Conservation (phyloP, 2,329 filamentous ascomycete species). For the Daldinia sp. region DNA sequence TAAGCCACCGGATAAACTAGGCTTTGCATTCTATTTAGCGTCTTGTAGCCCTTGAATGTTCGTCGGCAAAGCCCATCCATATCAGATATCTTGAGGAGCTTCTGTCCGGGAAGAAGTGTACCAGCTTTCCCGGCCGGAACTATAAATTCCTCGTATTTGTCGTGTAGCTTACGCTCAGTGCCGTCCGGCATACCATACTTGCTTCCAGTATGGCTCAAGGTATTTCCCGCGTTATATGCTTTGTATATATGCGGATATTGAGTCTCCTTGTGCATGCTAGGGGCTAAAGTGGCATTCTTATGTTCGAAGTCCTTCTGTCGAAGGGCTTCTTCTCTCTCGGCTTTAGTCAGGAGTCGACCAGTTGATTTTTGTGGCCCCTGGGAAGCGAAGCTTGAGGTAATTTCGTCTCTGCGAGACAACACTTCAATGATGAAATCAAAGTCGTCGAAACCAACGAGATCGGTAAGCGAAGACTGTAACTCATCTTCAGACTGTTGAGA, state of each 20-base stretch:
- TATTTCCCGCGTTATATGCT: slow-evolving; percentile 83
- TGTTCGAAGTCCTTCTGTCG: slow-evolving; percentile 81
- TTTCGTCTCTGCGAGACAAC: slow-evolving; percentile 77
- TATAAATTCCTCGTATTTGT: slow-evolving; percentile 88
- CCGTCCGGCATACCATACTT: slow-evolving; percentile 85
- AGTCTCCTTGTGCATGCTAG: slow-evolving; percentile 74
- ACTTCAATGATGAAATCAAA: slow-evolving; percentile 92
- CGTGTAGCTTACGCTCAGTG: slow-evolving; percentile 71
- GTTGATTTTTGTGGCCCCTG: slow-evolving; percentile 48
- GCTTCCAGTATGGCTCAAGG: slow-evolving; percentile 78
- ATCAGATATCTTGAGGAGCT: slow-evolving; percentile 78
- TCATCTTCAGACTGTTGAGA: slow-evolving; percentile 79
- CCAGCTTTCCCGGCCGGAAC: slow-evolving; percentile 87
- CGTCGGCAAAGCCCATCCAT: slow-evolving; percentile 87
- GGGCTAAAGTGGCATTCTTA: slow-evolving; percentile 76
- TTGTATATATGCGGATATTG: slow-evolving; percentile 96
- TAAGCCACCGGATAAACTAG: slow-evolving; percentile 95
- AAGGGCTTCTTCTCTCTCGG: slow-evolving; percentile 81
- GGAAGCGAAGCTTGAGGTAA: slow-evolving; percentile 60
- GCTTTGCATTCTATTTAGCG: slow-evolving; percentile 97
- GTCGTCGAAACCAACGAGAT: slow-evolving; percentile 92
- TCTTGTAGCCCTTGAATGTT: slow-evolving; percentile 95
- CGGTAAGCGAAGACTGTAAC: slow-evolving; percentile 87
- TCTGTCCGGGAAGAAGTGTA: slow-evolving; percentile 74
- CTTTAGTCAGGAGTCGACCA: slow-evolving; percentile 71